Percentiles rank a stretch among this genome's conserved stretches.
Evolutionary conservation across 169 alveolate genomes (phyloP).

Genomic region (Miamiensis avidus): DNA sequence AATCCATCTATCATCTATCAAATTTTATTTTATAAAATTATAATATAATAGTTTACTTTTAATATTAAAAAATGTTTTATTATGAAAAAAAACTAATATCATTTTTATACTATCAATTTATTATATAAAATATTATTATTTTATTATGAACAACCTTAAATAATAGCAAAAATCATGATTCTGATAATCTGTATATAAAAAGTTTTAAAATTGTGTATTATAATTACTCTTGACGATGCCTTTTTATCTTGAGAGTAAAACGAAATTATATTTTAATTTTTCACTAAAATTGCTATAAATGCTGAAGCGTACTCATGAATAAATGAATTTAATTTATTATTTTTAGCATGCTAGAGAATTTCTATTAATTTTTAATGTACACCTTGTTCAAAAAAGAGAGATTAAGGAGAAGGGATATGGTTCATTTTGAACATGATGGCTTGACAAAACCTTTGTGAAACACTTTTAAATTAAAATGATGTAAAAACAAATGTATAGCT

Average conservation of each 20-base stretch:
- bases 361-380: slow-evolving; percentile 1
- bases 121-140: too few relatives aligned
- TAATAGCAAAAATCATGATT: too few relatives aligned
- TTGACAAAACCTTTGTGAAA: slow-evolving; percentile 6
- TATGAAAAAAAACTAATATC: too few relatives aligned
- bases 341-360: not conserved
- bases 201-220: too few relatives aligned
- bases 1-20: slow-evolving; percentile 1
- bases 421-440: slow-evolving; percentile 8
- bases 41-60: not conserved
- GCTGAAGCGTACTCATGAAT: slow-evolving; percentile 4
- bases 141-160: too few relatives aligned
- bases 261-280: not conserved
- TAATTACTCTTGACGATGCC: too few relatives aligned
- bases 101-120: too few relatives aligned
- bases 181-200: too few relatives aligned
- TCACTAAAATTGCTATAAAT: not conserved
- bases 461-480: slow-evolving; percentile 2
- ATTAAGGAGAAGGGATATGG: not conserved
- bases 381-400: not conserved
- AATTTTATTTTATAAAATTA: not conserved
- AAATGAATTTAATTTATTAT: slow-evolving; percentile 3
- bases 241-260: too few relatives aligned
- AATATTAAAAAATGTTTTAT: not conserved
- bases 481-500: not conserved